Conservation (phyloP, 176 grass and related monocot species). For the Oryza longistaminata region DNA sequence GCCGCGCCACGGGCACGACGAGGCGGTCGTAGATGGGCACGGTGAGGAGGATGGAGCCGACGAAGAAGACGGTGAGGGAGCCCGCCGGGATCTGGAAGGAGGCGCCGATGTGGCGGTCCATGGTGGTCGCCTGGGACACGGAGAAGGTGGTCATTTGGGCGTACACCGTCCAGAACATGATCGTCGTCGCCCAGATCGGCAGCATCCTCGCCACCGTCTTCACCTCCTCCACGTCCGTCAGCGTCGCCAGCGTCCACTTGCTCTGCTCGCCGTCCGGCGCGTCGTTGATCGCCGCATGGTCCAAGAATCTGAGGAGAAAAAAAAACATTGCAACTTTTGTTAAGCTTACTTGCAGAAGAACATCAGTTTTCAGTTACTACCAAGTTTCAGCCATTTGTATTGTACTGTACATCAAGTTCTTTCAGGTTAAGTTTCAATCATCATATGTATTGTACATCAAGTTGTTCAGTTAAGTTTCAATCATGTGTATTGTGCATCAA, state of each 20-base stretch:
- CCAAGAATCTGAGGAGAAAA: slow-evolving; percentile 61
- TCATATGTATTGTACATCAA: no score
- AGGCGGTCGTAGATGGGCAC: slow-evolving; percentile 81
- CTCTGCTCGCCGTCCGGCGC: slow-evolving; percentile 40
- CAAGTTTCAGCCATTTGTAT: no score
- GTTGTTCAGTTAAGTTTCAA: no score
- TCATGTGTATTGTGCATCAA: no score
- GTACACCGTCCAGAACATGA: slow-evolving; percentile 98
- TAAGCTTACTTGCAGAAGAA: background rate
- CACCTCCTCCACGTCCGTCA: slow-evolving; percentile 95
- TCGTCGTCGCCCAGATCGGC: slow-evolving; percentile 88
- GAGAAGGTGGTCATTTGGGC: slow-evolving; percentile 99
- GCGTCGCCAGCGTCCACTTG: slow-evolving; percentile 71
- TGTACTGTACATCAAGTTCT: no score
- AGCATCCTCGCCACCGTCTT: slow-evolving; percentile 79
- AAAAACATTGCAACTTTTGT: background rate
- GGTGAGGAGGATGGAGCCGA: slow-evolving; percentile 83
- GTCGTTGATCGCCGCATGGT: slow-evolving; percentile 58
- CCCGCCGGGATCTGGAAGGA: slow-evolving; percentile 78
- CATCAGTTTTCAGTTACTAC: background rate
- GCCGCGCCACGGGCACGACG: slow-evolving; percentile 54
- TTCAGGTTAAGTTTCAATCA: no score
- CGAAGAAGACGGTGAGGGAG: slow-evolving; percentile 93
- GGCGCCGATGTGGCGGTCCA: slow-evolving; percentile 69
- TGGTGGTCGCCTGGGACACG: slow-evolving; percentile 82